Evolutionary conservation across 75 land plant species (phyloP), one percentile per base, ranked within the genome.

Genomic region (Sequoiadendron giganteum): DNA sequence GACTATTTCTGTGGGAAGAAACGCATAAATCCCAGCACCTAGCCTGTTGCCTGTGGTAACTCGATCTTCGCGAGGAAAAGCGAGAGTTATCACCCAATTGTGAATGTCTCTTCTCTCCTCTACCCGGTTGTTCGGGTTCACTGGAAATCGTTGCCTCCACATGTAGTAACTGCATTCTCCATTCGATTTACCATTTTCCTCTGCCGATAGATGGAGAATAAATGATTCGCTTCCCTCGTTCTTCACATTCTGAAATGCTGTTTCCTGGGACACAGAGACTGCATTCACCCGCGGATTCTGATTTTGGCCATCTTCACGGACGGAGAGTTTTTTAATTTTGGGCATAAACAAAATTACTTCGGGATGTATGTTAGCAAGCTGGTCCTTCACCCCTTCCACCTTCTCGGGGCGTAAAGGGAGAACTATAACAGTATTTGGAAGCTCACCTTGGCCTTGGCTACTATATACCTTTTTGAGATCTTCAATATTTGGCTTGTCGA

Each of bases 81-180:
- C 55, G 1, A 52, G 55, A 14, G 55, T 52, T 14, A 52, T 13
- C 2, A 52, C 55, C 55, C 55, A 52, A 13, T 91, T 90, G 0
- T 90, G 90, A 10, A 92, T 49, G 52, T 89, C 19, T 89, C 89
- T 39, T 80, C 61, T 56, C 96, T 88, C 87, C 45, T 90, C 89
- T 5, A 92, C 92, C 40, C 21, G 77, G 48, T 86, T 75, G 19
- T 91, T 89, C 38, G 30, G 19, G 1, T 48, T 89, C 30, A 93
- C 93, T 38, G 93, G 92, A 85, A 93, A 94, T 83, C 85, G 85
- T 79, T 94, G 95, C 89, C 86, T 89, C 94, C 95, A 94, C 55
- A 52, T 52, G 16, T 52, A 52, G 3, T 52, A 52, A 52, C 55
- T 14, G 16, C 55, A 52, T 14, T 52, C 55, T 1, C 16, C 55